Evolutionary conservation across 176 grass and related monocot species (phyloP).

Genomic region (Zizania latifolia): DNA sequence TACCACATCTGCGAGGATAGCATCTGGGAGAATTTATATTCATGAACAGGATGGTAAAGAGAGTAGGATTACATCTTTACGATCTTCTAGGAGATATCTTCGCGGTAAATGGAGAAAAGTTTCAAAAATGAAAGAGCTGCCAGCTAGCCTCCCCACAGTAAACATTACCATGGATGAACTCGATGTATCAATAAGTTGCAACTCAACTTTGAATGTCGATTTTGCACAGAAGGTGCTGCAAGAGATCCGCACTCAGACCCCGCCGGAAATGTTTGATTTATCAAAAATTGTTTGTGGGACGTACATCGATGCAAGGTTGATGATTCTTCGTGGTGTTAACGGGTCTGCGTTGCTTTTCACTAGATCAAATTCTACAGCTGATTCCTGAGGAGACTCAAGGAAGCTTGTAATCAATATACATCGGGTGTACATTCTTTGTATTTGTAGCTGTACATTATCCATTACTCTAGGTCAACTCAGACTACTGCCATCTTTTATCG

Average conservation of each 20-base stretch:
- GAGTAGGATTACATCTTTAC: not conserved
- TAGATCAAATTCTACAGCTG: conserved; percentile 46
- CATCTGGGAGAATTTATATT: conserved; percentile 60
- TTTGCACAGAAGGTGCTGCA: conserved; percentile 55
- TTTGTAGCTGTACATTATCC: conserved; percentile 32
- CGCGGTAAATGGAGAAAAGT: conserved; percentile 49
- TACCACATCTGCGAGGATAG: conserved; percentile 45
- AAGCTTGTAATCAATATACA: not conserved
- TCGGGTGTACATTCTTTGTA: conserved; percentile 33
- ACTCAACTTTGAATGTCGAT: conserved; percentile 28
- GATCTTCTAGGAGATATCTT: conserved; percentile 34
- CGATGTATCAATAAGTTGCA: conserved; percentile 56
- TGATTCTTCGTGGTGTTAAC: conserved; percentile 74
- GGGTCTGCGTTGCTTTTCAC: conserved; percentile 73
- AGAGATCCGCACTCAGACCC: conserved; percentile 74
- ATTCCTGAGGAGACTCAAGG: conserved; percentile 10
- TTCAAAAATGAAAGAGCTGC: conserved; percentile 49
- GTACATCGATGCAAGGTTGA: conserved; percentile 79
- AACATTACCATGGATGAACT: conserved; percentile 42
- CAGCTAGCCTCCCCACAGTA: conserved; percentile 52
- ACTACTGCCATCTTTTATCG: not conserved
- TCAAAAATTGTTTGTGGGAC: conserved; percentile 78
- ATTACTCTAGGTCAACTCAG: conserved; percentile 2
- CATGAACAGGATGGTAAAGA: conserved; percentile 39
- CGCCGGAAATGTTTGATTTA: conserved; percentile 82